These are phyloP conservation scores for Hanseniaspora valbyensis DNA, from an alignment of 805 yeast genomes.

Conservation along the genomic window DNA sequence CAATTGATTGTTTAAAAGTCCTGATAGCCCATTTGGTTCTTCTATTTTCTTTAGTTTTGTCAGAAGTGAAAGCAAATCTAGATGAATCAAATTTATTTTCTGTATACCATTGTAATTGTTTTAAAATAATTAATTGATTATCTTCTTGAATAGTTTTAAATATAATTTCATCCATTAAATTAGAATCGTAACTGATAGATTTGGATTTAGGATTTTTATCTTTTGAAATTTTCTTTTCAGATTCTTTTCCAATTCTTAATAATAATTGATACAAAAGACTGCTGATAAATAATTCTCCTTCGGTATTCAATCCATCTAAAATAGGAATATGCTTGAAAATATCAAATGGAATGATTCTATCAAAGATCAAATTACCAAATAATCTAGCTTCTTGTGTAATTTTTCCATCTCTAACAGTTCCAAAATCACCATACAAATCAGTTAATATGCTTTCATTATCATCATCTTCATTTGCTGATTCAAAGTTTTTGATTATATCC, in stretches of 20 bases:
- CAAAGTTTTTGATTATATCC: slow-evolving; percentile 71
- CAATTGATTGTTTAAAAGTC: slow-evolving; percentile 15
- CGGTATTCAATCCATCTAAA: slow-evolving; percentile 49
- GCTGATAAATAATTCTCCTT: slow-evolving; percentile 60
- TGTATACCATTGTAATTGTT: slow-evolving; percentile 28
- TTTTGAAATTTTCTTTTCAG: slow-evolving; percentile 34
- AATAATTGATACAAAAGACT: slow-evolving; percentile 58
- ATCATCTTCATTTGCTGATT: slow-evolving; percentile 35
- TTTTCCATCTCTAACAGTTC: slow-evolving; percentile 45
- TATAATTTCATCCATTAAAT: slow-evolving; percentile 22
- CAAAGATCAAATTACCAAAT: slow-evolving; percentile 64
- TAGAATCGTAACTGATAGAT: slow-evolving; percentile 25
- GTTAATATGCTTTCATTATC: slow-evolving; percentile 25
- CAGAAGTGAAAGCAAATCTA: slow-evolving; percentile 15
- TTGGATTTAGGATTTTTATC: slow-evolving; percentile 18
- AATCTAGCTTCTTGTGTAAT: slow-evolving; percentile 67
- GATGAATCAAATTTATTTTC: slow-evolving; percentile 24
- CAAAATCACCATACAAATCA: slow-evolving; percentile 35
- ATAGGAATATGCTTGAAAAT: slow-evolving; percentile 64
- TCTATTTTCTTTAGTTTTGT: slow-evolving; percentile 23
- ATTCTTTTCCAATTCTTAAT: slow-evolving; percentile 51
- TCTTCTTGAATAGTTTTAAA: slow-evolving; percentile 23
- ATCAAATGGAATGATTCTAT: slow-evolving; percentile 63
- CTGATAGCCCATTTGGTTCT: slow-evolving; percentile 27
- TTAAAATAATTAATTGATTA: slow-evolving; percentile 24